phyloP scores from a whole-genome alignment of 2,329 filamentous ascomycete species.

The Epicoccum sorghinum region DNA sequence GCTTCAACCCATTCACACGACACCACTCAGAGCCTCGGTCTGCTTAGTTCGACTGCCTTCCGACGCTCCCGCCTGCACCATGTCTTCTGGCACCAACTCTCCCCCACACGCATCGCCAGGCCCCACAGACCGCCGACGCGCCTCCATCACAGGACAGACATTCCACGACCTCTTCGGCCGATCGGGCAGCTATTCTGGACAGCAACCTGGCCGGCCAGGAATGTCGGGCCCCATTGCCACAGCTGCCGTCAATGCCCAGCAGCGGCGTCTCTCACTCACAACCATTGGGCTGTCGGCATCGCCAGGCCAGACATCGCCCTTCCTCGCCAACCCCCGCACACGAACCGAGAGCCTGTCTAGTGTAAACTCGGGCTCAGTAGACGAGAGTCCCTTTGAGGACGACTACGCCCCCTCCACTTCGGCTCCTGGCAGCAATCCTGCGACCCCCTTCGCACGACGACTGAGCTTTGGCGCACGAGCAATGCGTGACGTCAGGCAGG shows the following conservation, averaged over 20 bases:
- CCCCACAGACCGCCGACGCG: conserved; percentile 50
- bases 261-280: conserved; percentile 57
- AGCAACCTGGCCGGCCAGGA: conserved; percentile 34
- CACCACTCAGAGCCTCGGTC: neutral
- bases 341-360: conserved; percentile 57
- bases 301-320: conserved; percentile 52
- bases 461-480: conserved; percentile 90
- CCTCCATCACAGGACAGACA: conserved; percentile 56
- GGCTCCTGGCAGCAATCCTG: conserved; percentile 65
- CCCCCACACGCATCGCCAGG: conserved; percentile 47
- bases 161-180: conserved; percentile 57
- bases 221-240: conserved; percentile 55
- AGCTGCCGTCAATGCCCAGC: conserved; percentile 57
- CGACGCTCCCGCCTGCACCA: conserved; percentile 27
- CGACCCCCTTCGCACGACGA: conserved; percentile 78
- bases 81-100: conserved; percentile 50
- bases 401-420: conserved; percentile 56
- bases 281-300: conserved; percentile 56
- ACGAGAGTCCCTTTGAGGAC: conserved; percentile 63
- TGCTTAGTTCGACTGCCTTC: neutral
- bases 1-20: neutral
- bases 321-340: conserved; percentile 41
- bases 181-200: conserved; percentile 42
- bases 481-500: conserved; percentile 70
- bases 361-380: conserved; percentile 54